Percentiles rank a stretch among this genome's conserved stretches.
phyloP scores from a whole-genome alignment of 306 rosid species.

The Notholithocarpus densiflorus region DNA sequence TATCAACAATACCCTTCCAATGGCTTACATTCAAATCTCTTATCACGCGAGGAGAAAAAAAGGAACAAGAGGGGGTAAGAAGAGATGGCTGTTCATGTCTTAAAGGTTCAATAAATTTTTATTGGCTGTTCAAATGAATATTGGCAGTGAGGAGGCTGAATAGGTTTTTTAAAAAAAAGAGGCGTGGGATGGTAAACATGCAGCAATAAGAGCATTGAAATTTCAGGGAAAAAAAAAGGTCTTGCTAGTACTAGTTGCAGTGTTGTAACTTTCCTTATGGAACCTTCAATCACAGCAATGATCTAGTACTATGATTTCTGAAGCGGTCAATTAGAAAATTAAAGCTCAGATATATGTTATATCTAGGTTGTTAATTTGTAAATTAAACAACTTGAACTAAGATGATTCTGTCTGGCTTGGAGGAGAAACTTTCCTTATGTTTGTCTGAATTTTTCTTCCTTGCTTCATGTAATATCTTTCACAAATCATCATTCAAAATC shows the following conservation, averaged over 20 bases:
- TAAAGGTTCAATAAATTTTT: not conserved
- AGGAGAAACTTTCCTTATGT: not conserved
- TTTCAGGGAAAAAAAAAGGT: not conserved
- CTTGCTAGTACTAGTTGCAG: not conserved
- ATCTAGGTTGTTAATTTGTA: not conserved
- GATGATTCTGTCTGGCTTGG: not conserved
- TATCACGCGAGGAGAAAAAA: not conserved
- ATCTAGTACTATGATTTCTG: not conserved
- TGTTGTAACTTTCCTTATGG: not conserved
- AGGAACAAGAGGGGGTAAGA: not conserved
- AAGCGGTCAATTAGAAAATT: not conserved
- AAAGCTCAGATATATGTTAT: not conserved
- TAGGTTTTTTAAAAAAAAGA: not conserved
- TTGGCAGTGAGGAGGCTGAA: not conserved
- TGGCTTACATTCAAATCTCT: not conserved
- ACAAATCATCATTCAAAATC: not conserved
- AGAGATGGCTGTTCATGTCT: not conserved
- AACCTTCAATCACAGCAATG: not conserved
- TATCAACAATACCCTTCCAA: not conserved
- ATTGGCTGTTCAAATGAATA: not conserved
- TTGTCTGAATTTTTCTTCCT: not conserved
- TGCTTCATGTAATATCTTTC: not conserved
- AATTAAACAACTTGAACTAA: not conserved
- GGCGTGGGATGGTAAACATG: not conserved
- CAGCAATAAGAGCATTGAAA: not conserved